These are phyloP conservation scores for Phialocephala subalpina DNA, from an alignment of 2,329 filamentous ascomycete genomes.

Conservation along the genomic window DNA sequence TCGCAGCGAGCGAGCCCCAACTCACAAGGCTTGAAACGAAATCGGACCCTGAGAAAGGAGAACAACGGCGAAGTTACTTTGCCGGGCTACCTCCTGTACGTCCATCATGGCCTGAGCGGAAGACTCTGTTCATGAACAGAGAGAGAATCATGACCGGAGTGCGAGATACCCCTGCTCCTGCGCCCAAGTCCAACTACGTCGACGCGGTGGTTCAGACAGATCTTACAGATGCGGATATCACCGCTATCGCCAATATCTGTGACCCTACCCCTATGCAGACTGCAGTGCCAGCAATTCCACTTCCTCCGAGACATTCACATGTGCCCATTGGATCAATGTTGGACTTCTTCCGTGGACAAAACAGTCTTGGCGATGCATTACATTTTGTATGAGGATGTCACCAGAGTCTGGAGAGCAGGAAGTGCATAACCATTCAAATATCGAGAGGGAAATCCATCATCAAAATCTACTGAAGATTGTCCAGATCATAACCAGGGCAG, in stretches of 20 bases:
- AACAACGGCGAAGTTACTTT: constrained; percentile 16
- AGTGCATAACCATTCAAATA: background rate
- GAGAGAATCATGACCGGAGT: background rate
- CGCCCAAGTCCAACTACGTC: background rate
- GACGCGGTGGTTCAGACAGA: constrained; percentile 11
- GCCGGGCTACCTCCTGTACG: constrained; percentile 12
- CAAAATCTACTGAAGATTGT: no score
- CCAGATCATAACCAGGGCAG: no score
- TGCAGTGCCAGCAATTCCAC: background rate
- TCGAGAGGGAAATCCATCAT: background rate
- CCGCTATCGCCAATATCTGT: background rate
- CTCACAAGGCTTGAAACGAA: background rate
- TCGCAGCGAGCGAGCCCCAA: background rate
- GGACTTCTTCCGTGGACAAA: constrained; percentile 28
- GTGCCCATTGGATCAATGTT: constrained; percentile 29
- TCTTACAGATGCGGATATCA: background rate
- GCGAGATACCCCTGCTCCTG: background rate
- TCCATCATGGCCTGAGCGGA: constrained; percentile 19
- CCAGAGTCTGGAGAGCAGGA: background rate
- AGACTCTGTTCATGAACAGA: constrained; percentile 13
- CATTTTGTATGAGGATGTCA: constrained; percentile 23
- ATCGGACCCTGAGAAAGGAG: background rate
- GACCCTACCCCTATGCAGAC: background rate
- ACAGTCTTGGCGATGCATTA: constrained; percentile 32
- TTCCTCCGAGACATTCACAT: constrained; percentile 9